Conservation (phyloP, 345 rosid species). For the Microcos paniculata region DNA sequence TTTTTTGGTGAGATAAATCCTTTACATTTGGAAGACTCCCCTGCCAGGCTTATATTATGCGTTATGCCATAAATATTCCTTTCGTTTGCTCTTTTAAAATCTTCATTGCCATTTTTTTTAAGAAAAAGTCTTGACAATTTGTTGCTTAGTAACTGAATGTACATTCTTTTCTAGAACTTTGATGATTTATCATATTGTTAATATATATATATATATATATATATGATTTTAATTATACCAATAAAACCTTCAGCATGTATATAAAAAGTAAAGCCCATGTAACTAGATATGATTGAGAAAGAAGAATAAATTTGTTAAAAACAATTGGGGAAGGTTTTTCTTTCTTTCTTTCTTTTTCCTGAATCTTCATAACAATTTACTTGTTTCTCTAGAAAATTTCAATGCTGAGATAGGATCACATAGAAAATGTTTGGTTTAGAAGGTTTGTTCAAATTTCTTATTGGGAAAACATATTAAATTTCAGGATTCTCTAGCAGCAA, state of each 20-base stretch:
- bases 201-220: no score
- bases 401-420: not conserved
- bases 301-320: not conserved
- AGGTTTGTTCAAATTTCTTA: slow-evolving; percentile 15
- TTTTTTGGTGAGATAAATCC: no score
- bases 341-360: no score
- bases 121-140: not conserved
- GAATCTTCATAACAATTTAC: not conserved
- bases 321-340: slow-evolving; percentile 6
- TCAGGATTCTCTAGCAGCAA: slow-evolving; percentile 37
- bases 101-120: not conserved
- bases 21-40: not conserved
- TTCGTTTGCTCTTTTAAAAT: not conserved
- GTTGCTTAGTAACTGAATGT: not conserved
- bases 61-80: not conserved
- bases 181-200: not conserved
- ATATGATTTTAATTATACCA: slow-evolving; percentile 1
- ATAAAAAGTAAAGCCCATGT: not conserved
- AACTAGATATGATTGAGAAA: not conserved
- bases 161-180: slow-evolving; percentile 8
- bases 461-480: slow-evolving; percentile 15
- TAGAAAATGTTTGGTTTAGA: not conserved
- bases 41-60: not conserved
- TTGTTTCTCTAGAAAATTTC: not conserved
- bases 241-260: not conserved